Percentiles rank a stretch among this genome's conserved stretches.
Conservation (phyloP, 1,284 basidiomycete species). For the Cryptococcus neoformans region DNA sequence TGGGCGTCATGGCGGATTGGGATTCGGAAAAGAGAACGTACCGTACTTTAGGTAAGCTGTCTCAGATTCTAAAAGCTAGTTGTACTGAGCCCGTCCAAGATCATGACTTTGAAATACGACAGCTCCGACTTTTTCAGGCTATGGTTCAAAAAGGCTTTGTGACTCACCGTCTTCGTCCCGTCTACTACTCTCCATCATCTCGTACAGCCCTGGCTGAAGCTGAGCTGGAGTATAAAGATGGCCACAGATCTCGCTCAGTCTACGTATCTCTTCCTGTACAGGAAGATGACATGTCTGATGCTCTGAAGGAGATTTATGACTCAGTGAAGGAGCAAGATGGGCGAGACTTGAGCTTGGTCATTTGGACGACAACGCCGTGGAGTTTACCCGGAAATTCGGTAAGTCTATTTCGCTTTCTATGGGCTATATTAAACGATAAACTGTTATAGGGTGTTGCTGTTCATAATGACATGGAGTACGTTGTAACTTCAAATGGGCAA, state of each 20-base stretch:
- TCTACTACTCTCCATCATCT: slow-evolving; percentile 94
- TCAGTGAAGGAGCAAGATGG: background rate
- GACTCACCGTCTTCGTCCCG: slow-evolving; percentile 81
- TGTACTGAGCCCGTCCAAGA: slow-evolving; percentile 54
- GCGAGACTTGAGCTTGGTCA: slow-evolving; percentile 59
- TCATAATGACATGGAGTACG: slow-evolving; percentile 69
- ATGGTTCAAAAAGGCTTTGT: slow-evolving; percentile 81
- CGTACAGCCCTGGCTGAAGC: slow-evolving; percentile 93
- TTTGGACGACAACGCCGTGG: slow-evolving; percentile 99
- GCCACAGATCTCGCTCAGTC: slow-evolving; percentile 81
- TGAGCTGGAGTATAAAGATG: slow-evolving; percentile 86
- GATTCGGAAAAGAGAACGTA: slow-evolving; percentile 67
- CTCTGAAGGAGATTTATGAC: slow-evolving; percentile 23
- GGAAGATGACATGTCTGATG: slow-evolving; percentile 32
- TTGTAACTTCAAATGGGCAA: slow-evolving; percentile 54
- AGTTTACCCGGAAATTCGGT: slow-evolving; percentile 95
- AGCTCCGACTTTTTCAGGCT: slow-evolving; percentile 77
- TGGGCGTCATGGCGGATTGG: slow-evolving; percentile 96
- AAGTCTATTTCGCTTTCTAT: slow-evolving; percentile 18
- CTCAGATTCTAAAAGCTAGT: background rate
- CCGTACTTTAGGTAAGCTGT: slow-evolving; percentile 69
- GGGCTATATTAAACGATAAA: too few species aligned
- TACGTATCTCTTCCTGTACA: slow-evolving; percentile 73
- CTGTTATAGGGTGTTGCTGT: slow-evolving; percentile 74
- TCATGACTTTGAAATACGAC: slow-evolving; percentile 80